These are phyloP conservation scores for Boletus vinaceobasis DNA, from an alignment of 768 basidiomycete genomes.

Conservation along the genomic window DNA sequence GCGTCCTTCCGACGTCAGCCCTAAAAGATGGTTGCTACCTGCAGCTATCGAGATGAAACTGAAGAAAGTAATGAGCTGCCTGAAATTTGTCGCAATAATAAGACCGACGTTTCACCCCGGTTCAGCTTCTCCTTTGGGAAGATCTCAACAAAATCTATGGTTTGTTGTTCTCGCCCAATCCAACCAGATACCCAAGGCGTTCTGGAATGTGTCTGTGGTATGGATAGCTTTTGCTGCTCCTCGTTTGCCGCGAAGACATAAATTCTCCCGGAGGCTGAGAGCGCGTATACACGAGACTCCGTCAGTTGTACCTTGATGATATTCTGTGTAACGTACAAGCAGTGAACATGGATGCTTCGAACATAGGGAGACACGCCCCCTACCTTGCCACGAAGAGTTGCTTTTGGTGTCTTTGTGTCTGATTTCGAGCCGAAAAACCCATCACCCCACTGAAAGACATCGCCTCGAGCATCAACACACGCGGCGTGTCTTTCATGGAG, in stretches of 20 bases:
- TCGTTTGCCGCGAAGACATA: constrained; percentile 61
- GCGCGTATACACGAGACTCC: constrained; percentile 63
- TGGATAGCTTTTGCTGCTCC: constrained; percentile 42
- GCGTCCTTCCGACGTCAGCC: constrained; percentile 67
- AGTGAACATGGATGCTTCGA: neutral
- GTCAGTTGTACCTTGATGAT: constrained; percentile 63
- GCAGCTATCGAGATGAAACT: constrained; percentile 75
- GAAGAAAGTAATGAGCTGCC: constrained; percentile 5
- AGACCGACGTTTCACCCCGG: constrained; percentile 65
- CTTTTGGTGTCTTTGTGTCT: constrained; percentile 37
- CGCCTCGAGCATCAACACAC: constrained; percentile 74
- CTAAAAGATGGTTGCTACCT: constrained; percentile 71
- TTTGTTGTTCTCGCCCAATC: constrained; percentile 49
- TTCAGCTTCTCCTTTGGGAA: constrained; percentile 49
- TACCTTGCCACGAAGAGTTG: constrained; percentile 67
- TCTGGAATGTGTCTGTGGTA: constrained; percentile 41
- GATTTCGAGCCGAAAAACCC: constrained; percentile 47
- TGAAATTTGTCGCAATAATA: neutral
- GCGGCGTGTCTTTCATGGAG: constrained; percentile 66
- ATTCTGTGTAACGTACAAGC: constrained; percentile 43
- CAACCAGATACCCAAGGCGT: constrained; percentile 57
- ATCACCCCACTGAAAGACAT: constrained; percentile 83
- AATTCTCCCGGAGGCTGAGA: constrained; percentile 73
- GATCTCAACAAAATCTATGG: constrained; percentile 60
- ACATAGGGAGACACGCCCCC: constrained; percentile 1